Evolutionary conservation across 169 alveolate species (phyloP).

Genomic region (Plasmodium vivax): DNA sequence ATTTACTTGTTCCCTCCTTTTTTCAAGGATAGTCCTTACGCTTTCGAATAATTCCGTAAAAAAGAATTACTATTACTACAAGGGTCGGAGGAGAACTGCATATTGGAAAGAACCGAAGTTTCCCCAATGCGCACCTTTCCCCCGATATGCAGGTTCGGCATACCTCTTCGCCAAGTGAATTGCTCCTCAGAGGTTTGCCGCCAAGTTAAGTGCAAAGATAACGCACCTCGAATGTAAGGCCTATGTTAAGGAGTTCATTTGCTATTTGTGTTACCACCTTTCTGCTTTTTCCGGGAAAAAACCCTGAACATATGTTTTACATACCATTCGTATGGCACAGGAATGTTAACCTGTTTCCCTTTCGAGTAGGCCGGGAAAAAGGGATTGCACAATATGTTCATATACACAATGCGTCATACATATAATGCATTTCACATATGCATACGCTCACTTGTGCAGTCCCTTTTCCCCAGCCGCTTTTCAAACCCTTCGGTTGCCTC

Average conservation of each 20-base stretch:
- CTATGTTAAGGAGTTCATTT: constrained; percentile 90
- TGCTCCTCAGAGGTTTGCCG: constrained; percentile 88
- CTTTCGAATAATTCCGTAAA: constrained; percentile 35
- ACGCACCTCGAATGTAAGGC: constrained; percentile 92
- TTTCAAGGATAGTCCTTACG: constrained; percentile 68
- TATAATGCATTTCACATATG: neutral
- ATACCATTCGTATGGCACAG: constrained; percentile 82
- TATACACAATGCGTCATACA: neutral
- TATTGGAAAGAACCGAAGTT: neutral
- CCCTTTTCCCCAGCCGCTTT: constrained; percentile 42
- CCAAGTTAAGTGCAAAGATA: constrained; percentile 91
- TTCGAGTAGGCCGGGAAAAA: constrained; percentile 77
- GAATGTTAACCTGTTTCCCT: constrained; percentile 92
- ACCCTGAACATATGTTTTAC: neutral
- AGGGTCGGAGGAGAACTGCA: neutral
- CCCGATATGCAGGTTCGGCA: neutral
- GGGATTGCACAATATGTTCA: neutral
- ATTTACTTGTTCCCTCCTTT: constrained; percentile 52
- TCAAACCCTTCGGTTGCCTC: constrained; percentile 86
- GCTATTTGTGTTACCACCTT: constrained; percentile 55
- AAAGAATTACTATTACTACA: constrained; percentile 63
- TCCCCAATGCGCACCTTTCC: neutral
- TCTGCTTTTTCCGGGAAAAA: constrained; percentile 83
- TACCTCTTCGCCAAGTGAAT: constrained; percentile 92
- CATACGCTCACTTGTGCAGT: constrained; percentile 15